These are phyloP conservation scores for Aegle marmelos DNA, from an alignment of 345 rosid genomes.

Conservation along the genomic window DNA sequence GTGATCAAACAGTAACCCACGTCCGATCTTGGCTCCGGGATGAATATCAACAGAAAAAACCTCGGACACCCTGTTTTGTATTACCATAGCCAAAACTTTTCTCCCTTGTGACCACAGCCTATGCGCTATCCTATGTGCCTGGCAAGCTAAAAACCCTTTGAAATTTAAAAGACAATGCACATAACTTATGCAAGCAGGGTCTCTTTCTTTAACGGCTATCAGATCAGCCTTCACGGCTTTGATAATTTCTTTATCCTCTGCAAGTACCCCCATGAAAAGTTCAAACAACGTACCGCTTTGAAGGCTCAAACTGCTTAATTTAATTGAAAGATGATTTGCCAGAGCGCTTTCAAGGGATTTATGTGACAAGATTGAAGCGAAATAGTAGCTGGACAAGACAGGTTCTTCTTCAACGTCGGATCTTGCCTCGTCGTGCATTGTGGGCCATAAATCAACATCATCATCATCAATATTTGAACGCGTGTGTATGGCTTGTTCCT, in stretches of 20 bases:
- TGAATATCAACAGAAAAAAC: conserved; percentile 87
- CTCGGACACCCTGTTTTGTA: conserved; percentile 73
- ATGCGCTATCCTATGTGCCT: conserved; percentile 81
- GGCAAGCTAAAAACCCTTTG: conserved; percentile 77
- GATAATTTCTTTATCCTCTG: conserved; percentile 43
- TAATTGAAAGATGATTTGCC: conserved; percentile 67
- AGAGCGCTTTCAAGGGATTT: conserved; percentile 61
- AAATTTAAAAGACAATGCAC: conserved; percentile 76
- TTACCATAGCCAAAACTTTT: conserved; percentile 55
- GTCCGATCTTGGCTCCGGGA: conserved; percentile 84
- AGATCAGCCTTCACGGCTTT: conserved; percentile 56
- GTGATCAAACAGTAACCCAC: conserved; percentile 75
- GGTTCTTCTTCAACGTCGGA: conserved; percentile 66
- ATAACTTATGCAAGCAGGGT: conserved; percentile 79
- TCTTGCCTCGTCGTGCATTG: conserved; percentile 63
- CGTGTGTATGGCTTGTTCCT: conserved; percentile 31
- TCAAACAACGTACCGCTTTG: conserved; percentile 56
- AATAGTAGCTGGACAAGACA: conserved; percentile 61
- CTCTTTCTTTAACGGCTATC: conserved; percentile 68
- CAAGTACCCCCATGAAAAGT: conserved; percentile 55
- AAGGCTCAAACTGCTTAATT: conserved; percentile 60
- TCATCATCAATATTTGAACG: conserved; percentile 22
- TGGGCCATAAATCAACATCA: conserved; percentile 47
- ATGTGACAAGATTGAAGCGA: conserved; percentile 59
- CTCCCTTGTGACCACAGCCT: conserved; percentile 69